Percentiles rank a stretch among this genome's conserved stretches.
These are phyloP conservation scores for Syncephalastrum racemosum DNA, from an alignment of 371 early-diverging fungal genomes.

Conservation along the genomic window DNA sequence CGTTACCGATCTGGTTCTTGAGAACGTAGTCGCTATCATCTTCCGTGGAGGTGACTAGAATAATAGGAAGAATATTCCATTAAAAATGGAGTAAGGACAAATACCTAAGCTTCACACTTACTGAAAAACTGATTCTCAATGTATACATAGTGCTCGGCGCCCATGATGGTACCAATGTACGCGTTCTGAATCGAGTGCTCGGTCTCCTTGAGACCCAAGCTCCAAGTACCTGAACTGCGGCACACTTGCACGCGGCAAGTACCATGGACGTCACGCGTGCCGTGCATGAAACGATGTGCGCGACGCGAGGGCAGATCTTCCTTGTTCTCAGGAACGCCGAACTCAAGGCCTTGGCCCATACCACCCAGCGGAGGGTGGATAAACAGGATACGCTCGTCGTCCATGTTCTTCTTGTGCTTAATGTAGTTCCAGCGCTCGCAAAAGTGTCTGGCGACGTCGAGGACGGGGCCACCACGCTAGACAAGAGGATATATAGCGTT, in stretches of 20 bases:
- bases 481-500: constrained; percentile 1
- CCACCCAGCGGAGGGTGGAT: constrained; percentile 53
- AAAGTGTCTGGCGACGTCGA: constrained; percentile 89
- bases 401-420: constrained; percentile 53
- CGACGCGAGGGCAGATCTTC: constrained; percentile 16
- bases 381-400: constrained; percentile 36
- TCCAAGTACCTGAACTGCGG: constrained; percentile 71
- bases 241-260: constrained; percentile 71
- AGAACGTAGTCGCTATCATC: constrained; percentile 49
- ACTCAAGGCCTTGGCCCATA: constrained; percentile 28
- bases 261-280: constrained; percentile 37
- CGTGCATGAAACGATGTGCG: constrained; percentile 30
- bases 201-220: constrained; percentile 58
- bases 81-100: background rate
- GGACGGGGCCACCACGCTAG: constrained; percentile 72
- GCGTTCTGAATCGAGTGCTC: constrained; percentile 87
- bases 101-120: constrained; percentile 28
- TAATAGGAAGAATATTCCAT: constrained; percentile 18
- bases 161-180: constrained; percentile 72
- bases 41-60: constrained; percentile 65
- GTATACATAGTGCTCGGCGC: constrained; percentile 85
- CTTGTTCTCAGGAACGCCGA: constrained; percentile 23
- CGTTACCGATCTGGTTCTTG: constrained; percentile 78
- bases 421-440: constrained; percentile 93
- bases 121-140: constrained; percentile 98